phyloP scores from a whole-genome alignment of 2,329 filamentous ascomycete species.

The Eurotiales sp. region DNA sequence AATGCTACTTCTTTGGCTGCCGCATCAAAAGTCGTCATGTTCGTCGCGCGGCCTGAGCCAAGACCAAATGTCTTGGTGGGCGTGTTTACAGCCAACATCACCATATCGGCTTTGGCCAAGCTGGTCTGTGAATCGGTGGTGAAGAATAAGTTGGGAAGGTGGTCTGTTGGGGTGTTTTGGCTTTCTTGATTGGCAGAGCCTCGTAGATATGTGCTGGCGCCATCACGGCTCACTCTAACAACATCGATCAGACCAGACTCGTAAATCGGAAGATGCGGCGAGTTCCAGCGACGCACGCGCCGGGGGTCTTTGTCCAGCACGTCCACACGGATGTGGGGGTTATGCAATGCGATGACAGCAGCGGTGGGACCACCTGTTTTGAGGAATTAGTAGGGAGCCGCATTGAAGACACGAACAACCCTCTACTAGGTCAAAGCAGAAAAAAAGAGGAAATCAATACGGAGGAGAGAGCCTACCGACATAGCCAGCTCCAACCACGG shows the following conservation, averaged over 20 bases:
- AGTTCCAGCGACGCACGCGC: constrained; percentile 71
- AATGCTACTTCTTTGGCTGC: constrained; percentile 65
- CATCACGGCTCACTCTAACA: constrained; percentile 50
- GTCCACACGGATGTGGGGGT: constrained; percentile 66
- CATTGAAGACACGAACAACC: no score
- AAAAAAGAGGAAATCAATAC: no score
- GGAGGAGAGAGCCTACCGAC: no score
- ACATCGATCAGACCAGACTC: constrained; percentile 69
- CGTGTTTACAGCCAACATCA: constrained; percentile 75
- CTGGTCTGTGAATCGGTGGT: constrained; percentile 61
- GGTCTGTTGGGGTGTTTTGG: constrained; percentile 37
- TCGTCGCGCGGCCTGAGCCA: constrained; percentile 67
- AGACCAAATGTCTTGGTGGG: constrained; percentile 69
- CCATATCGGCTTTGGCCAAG: constrained; percentile 66
- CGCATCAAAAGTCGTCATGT: constrained; percentile 68
- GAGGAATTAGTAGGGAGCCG: no score
- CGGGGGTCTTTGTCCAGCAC: constrained; percentile 67
- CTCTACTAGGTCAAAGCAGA: no score
- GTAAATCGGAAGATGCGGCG: constrained; percentile 68
- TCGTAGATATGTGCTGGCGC: constrained; percentile 19
- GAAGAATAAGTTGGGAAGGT: constrained; percentile 67
- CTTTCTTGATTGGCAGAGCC: constrained; percentile 16
- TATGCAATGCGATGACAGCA: constrained; percentile 69
- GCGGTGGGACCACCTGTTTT: constrained; percentile 69
- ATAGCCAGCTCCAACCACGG: constrained; percentile 72